These are phyloP conservation scores for Micromonas pusilla DNA, from an alignment of 139 green algal species.

Conservation along the genomic window DNA sequence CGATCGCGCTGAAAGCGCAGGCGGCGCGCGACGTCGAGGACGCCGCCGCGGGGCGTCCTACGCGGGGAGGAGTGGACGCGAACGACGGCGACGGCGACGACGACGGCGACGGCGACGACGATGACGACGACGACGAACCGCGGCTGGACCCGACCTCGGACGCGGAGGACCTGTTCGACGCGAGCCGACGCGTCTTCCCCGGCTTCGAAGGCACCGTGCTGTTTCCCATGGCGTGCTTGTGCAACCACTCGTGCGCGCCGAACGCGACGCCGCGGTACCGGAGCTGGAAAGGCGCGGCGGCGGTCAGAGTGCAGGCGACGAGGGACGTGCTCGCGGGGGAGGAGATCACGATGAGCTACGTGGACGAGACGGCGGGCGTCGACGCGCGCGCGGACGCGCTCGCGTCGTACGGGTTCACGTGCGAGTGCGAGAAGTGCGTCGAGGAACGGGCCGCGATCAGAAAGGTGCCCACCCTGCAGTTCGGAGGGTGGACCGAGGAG, in stretches of 20 bases:
- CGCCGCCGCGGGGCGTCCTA: neutral
- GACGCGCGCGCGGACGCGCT: neutral
- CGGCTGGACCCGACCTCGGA: neutral
- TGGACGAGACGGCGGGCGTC: neutral
- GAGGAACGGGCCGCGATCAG: constrained; percentile 33
- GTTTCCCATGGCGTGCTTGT: neutral
- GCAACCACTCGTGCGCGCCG: neutral
- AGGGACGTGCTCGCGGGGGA: neutral
- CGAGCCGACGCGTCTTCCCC: neutral
- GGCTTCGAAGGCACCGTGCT: neutral
- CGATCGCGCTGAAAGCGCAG: neutral
- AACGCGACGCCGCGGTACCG: neutral
- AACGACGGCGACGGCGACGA: neutral
- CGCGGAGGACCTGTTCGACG: neutral
- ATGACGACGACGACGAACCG: neutral
- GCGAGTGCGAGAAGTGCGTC: constrained; percentile 1
- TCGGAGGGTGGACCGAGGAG: no score
- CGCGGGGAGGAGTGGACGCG: neutral
- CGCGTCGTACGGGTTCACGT: neutral
- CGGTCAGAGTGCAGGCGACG: neutral
- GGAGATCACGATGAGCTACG: neutral
- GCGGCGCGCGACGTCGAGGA: neutral
- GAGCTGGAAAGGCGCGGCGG: neutral
- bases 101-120: no score
- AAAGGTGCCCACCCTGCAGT: no score